Percentiles rank a stretch among this genome's conserved stretches.
These are phyloP conservation scores for Pichia exigua DNA, from an alignment of 805 yeast genomes.

Conservation along the genomic window DNA sequence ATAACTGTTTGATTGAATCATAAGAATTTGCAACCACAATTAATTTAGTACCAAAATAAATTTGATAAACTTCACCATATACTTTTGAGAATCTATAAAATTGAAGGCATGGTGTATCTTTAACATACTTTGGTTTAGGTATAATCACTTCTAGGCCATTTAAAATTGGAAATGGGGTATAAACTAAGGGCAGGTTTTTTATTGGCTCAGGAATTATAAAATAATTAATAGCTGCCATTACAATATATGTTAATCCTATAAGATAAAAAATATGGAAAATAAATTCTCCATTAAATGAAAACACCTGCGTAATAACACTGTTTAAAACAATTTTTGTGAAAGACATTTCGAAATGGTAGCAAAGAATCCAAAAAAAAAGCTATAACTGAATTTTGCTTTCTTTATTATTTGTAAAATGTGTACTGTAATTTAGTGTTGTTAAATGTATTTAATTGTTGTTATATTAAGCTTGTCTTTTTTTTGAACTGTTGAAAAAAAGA, in stretches of 20 bases:
- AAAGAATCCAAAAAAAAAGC: not conserved
- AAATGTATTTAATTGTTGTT: not conserved
- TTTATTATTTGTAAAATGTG: too few relatives aligned
- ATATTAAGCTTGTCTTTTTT: not conserved
- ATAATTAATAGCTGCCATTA: not conserved
- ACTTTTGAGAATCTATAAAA: conserved; percentile 38
- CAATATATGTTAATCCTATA: not conserved
- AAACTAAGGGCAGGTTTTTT: conserved; percentile 16
- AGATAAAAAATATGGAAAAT: not conserved
- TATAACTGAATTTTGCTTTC: not conserved
- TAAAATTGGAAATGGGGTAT: conserved; percentile 21
- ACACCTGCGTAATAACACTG: not conserved
- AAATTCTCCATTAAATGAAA: not conserved
- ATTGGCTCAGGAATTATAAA: conserved; percentile 8
- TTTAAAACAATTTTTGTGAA: not conserved
- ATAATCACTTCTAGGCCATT: conserved; percentile 20
- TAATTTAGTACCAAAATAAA: conserved; percentile 48
- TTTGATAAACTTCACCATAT: conserved; percentile 48
- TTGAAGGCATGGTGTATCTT: conserved; percentile 37
- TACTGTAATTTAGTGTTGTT: too few relatives aligned
- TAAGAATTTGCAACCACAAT: conserved; percentile 64
- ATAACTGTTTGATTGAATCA: conserved; percentile 43
- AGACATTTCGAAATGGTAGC: not conserved
- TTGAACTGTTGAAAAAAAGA: not conserved
- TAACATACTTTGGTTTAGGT: conserved; percentile 17